Conservation (phyloP, 257 asterid genomes). For the Haberlea rhodopensis region DNA sequence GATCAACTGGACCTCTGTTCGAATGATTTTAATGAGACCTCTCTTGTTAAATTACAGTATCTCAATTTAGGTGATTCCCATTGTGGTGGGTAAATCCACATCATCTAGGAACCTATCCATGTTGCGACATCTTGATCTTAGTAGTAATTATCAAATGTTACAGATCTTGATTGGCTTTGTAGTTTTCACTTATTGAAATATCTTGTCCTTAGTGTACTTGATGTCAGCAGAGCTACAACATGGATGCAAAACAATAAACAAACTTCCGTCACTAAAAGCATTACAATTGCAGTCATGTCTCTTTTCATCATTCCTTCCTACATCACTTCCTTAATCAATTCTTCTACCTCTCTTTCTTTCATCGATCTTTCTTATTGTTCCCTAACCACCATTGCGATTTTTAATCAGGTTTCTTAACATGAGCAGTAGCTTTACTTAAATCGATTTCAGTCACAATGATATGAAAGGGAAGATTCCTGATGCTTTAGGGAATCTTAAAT, state of each 20-base stretch:
- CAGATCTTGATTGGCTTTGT: conserved; percentile 24
- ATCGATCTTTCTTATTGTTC: neutral
- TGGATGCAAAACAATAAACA: too few species aligned
- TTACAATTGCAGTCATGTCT: too few species aligned
- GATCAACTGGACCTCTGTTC: conserved; percentile 23
- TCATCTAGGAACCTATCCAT: conserved; percentile 28
- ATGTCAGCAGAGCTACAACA: too few species aligned
- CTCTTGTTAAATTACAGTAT: conserved; percentile 12
- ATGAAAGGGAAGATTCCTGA: neutral
- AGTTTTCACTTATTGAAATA: conserved; percentile 15
- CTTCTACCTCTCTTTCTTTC: neutral
- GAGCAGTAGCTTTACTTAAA: neutral
- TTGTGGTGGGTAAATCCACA: conserved; percentile 22
- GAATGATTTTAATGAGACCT: conserved; percentile 19
- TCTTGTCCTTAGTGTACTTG: conserved; percentile 18
- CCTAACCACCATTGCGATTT: neutral
- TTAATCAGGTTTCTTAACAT: neutral
- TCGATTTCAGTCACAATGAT: neutral
- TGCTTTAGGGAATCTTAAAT: neutral
- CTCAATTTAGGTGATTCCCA: conserved; percentile 26
- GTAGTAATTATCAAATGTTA: conserved; percentile 4
- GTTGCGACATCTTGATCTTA: conserved; percentile 30
- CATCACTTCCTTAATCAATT: neutral
- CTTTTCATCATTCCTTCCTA: too few species aligned
- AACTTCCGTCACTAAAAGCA: too few species aligned